phyloP scores from a whole-genome alignment of 108 stramenopile species.

The Nannochloropsis salina region DNA sequence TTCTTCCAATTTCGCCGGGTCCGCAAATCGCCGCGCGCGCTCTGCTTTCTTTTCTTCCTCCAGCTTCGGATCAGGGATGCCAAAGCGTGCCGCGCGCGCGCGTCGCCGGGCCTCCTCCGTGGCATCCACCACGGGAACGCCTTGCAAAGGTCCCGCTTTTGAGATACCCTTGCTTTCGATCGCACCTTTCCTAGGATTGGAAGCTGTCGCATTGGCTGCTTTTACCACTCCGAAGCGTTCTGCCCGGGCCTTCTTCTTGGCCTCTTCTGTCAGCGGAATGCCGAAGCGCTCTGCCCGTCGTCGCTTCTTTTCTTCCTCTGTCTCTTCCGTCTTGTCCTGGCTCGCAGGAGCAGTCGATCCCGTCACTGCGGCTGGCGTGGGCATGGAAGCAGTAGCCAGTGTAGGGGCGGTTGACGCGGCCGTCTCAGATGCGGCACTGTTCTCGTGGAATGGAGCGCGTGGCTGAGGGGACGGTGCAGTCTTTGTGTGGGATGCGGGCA shows the following conservation, averaged over 20 bases:
- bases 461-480: background rate
- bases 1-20: background rate
- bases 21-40: constrained; percentile 19
- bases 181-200: background rate
- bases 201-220: background rate
- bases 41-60: constrained; percentile 21
- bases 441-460: background rate
- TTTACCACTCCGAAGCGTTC: background rate
- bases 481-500: background rate
- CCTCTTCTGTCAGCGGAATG: background rate
- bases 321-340: background rate
- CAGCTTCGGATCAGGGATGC: constrained; percentile 17
- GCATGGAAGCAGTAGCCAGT: background rate
- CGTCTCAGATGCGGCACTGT: background rate
- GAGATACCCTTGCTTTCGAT: background rate
- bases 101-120: background rate
- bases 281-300: background rate
- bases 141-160: background rate
- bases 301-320: constrained; percentile 19
- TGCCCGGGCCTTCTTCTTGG: constrained; percentile 23
- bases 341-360: background rate
- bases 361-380: background rate
- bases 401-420: background rate
- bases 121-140: background rate
- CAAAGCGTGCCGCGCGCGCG: background rate